These are phyloP conservation scores for Alternaria panax DNA, from an alignment of 2,329 filamentous ascomycete genomes.

Conservation along the genomic window DNA sequence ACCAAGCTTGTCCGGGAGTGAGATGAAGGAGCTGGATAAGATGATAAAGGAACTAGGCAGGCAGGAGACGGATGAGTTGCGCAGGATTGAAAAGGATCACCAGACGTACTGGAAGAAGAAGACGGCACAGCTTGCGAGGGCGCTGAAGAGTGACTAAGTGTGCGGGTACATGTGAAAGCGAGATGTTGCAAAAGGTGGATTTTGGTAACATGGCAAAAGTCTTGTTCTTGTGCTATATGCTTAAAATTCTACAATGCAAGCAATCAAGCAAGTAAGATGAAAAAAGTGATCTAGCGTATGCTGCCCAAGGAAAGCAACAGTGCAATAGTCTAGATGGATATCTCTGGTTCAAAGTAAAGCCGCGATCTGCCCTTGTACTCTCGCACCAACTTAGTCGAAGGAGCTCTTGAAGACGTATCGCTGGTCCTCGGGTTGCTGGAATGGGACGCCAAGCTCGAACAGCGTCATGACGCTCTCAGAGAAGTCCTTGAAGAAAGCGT, in stretches of 20 bases:
- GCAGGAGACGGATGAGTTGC: constrained; percentile 28
- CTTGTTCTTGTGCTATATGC: background rate
- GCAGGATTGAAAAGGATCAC: constrained; percentile 31
- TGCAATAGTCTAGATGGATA: constrained; percentile 44
- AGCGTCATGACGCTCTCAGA: constrained; percentile 78
- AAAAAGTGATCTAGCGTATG: background rate
- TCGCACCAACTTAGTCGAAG: constrained; percentile 40
- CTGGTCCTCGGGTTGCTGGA: constrained; percentile 62
- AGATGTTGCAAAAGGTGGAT: too few species aligned
- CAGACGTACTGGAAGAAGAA: constrained; percentile 38
- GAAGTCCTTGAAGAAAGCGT: constrained; percentile 94
- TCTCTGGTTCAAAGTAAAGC: constrained; percentile 29
- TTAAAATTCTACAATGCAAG: background rate
- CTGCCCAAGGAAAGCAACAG: constrained; percentile 14
- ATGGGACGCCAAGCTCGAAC: constrained; percentile 94
- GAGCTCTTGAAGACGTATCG: constrained; percentile 57
- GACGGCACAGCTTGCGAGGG: constrained; percentile 23
- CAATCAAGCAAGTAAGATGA: background rate
- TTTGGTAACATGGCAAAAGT: background rate
- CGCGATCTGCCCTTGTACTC: constrained; percentile 5
- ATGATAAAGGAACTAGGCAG: constrained; percentile 27
- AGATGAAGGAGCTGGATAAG: constrained; percentile 24
- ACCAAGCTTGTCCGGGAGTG: constrained; percentile 21
- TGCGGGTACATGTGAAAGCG: fast-evolving
- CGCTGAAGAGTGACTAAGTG: constrained; percentile 25